Conservation (phyloP, 73 alveolate species). For the Diophrys sp. region DNA sequence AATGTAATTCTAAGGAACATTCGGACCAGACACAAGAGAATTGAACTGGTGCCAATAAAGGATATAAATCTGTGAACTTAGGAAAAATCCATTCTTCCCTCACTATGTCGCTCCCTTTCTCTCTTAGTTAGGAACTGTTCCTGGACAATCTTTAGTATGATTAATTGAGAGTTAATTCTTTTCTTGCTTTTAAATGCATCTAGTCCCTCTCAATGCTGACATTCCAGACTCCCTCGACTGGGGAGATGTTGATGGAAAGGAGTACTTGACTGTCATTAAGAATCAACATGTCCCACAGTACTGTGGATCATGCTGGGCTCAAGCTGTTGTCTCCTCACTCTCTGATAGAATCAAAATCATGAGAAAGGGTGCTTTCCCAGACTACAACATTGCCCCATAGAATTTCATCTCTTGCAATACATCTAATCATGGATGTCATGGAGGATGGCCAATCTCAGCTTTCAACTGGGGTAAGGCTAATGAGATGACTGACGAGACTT, state of each 20-base stretch:
- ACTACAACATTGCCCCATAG: slow-evolving; percentile 75
- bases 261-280: slow-evolving; percentile 58
- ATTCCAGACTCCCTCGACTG: slow-evolving; percentile 61
- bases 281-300: slow-evolving; percentile 77
- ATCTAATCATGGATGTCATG: slow-evolving; percentile 22
- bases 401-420: slow-evolving; percentile 80
- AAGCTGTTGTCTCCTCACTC: slow-evolving; percentile 60
- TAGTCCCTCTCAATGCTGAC: not conserved
- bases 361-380: slow-evolving; percentile 90
- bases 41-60: too few species aligned
- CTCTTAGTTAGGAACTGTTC: too few species aligned
- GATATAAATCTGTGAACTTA: too few species aligned
- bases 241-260: slow-evolving; percentile 78
- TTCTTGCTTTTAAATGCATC: too few species aligned
- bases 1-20: too few species aligned
- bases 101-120: too few species aligned
- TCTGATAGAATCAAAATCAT: slow-evolving; percentile 76
- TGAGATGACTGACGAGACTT: slow-evolving; percentile 81
- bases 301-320: slow-evolving; percentile 87
- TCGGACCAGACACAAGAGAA: too few species aligned
- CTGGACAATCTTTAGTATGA: too few species aligned
- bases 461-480: slow-evolving; percentile 68
- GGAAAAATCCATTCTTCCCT: too few species aligned
- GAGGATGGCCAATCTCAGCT: slow-evolving; percentile 76
- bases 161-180: too few species aligned